A percentile compares a stretch with the other conserved stretches of the same genome.
These are phyloP conservation scores for Capsicum chinense DNA, from an alignment of 257 asterid species.

Conservation along the genomic window DNA sequence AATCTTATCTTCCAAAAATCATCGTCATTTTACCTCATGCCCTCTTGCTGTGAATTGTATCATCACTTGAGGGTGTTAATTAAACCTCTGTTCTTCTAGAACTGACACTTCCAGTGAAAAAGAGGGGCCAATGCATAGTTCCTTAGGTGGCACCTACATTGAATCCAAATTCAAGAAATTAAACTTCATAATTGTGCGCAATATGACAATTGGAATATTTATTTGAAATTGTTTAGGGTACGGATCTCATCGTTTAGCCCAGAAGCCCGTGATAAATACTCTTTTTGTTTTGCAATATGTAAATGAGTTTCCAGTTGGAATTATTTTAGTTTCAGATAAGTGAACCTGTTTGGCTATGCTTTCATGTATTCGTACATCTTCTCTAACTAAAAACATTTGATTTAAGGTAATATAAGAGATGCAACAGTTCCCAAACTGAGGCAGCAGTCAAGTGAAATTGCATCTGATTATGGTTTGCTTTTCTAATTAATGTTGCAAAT, in stretches of 20 bases:
- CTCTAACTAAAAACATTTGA: background rate
- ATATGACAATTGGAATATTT: too few species aligned
- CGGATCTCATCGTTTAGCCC: too few species aligned
- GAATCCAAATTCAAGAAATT: too few species aligned
- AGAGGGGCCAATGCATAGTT: constrained; percentile 1
- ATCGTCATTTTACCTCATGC: background rate
- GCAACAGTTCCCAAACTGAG: background rate
- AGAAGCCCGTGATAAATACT: too few species aligned
- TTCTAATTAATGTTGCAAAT: constrained; percentile 26
- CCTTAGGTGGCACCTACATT: background rate
- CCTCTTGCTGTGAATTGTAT: constrained; percentile 14
- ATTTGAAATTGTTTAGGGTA: too few species aligned
- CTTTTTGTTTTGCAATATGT: background rate
- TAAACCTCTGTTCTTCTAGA: background rate
- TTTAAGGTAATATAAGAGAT: background rate
- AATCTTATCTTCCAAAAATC: constrained; percentile 1
- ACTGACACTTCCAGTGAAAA: background rate
- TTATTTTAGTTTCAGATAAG: background rate
- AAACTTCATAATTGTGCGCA: too few species aligned
- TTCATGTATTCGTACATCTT: background rate
- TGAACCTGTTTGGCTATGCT: background rate
- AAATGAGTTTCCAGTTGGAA: background rate
- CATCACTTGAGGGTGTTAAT: background rate
- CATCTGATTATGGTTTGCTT: constrained; percentile 6
- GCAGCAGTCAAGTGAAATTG: background rate